Conservation (phyloP, 768 basidiomycete species). For the Pleurotus ostreatus region DNA sequence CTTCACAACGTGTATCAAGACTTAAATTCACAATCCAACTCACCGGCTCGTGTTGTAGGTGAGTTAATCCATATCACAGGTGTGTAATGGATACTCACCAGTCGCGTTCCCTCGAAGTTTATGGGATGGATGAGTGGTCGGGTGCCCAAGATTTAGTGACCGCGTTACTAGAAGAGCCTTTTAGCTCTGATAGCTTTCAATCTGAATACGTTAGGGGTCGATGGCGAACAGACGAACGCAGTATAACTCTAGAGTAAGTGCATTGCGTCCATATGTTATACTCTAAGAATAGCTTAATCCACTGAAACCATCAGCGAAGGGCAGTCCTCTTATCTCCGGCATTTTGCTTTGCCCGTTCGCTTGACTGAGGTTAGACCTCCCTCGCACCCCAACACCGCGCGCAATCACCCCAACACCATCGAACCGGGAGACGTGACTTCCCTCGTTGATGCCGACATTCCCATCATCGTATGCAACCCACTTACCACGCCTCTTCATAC, state of each 20-base stretch:
- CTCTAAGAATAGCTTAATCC: constrained; percentile 6
- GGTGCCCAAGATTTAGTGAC: constrained; percentile 57
- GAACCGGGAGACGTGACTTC: constrained; percentile 11
- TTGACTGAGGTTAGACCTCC: constrained; percentile 35
- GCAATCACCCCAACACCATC: constrained; percentile 7
- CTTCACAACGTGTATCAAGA: constrained; percentile 32
- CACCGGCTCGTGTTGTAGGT: constrained; percentile 47
- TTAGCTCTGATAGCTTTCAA: constrained; percentile 47
- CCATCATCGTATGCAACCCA: constrained; percentile 64
- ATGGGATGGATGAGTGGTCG: constrained; percentile 50
- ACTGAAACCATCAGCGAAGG: constrained; percentile 9
- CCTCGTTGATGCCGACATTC: constrained; percentile 49
- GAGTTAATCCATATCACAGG: constrained; percentile 17
- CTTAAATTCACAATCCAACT: constrained; percentile 24
- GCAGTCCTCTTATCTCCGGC: constrained; percentile 49
- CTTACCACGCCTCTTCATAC: constrained; percentile 43
- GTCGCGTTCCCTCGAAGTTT: constrained; percentile 37
- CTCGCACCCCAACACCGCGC: constrained; percentile 14
- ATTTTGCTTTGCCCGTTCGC: constrained; percentile 47
- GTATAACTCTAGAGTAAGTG: constrained; percentile 36
- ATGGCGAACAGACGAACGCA: constrained; percentile 34
- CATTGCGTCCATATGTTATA: constrained; percentile 30
- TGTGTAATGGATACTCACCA: neutral
- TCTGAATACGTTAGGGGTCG: constrained; percentile 41
- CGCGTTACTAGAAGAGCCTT: constrained; percentile 68